Percentiles rank a stretch among this genome's conserved stretches.
These are phyloP conservation scores for Vicia faba DNA, from an alignment of 306 rosid genomes.

Conservation along the genomic window DNA sequence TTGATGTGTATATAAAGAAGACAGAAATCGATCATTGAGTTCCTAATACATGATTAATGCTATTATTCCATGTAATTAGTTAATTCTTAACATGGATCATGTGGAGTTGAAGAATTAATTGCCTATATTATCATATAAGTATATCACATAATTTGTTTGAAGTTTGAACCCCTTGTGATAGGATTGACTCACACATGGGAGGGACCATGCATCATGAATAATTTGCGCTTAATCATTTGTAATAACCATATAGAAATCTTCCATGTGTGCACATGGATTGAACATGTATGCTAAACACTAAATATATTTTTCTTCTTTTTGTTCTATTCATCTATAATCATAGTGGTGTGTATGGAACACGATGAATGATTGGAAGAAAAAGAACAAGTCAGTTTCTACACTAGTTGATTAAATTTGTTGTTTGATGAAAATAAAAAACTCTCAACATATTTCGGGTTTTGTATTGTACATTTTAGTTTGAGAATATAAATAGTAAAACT, in stretches of 20 bases:
- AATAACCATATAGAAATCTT: constrained; percentile 34
- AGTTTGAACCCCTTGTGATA: constrained; percentile 31
- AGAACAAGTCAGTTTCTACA: background rate
- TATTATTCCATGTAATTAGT: constrained; percentile 4
- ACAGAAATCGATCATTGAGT: constrained; percentile 41
- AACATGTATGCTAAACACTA: constrained; percentile 56
- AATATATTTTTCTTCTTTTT: constrained; percentile 31
- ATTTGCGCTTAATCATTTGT: constrained; percentile 39
- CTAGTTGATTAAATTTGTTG: constrained; percentile 3
- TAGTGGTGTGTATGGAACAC: background rate
- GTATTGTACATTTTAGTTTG: background rate
- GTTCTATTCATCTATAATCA: too few relatives aligned
- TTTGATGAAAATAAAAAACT: constrained; percentile 5
- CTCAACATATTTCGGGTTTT: constrained; percentile 1
- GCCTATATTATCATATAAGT: background rate
- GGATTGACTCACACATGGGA: constrained; percentile 51
- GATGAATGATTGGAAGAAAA: constrained; percentile 32
- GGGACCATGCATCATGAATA: constrained; percentile 52
- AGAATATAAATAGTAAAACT: too few relatives aligned
- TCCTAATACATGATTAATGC: constrained; percentile 19
- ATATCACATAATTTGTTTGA: constrained; percentile 36
- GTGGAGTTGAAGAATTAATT: constrained; percentile 45
- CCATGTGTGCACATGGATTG: constrained; percentile 70
- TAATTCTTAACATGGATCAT: constrained; percentile 34
- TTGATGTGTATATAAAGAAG: constrained; percentile 18